phyloP scores from a whole-genome alignment of 495 filamentous ascomycete genomes.

The Lepidopterella palustris region DNA sequence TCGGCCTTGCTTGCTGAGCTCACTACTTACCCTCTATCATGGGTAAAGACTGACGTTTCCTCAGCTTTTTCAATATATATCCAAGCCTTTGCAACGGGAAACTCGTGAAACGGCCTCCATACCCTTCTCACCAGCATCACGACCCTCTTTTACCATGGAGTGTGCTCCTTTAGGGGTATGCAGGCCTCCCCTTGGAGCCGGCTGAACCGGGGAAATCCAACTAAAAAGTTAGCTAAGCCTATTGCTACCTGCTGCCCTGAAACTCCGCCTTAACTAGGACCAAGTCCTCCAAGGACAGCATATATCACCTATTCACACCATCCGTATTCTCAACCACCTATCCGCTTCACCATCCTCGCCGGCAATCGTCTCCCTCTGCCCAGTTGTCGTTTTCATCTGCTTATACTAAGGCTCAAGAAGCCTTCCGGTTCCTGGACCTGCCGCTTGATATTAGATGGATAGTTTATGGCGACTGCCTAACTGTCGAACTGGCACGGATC shows the following conservation, averaged over 20 bases:
- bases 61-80: neutral
- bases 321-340: too few species aligned
- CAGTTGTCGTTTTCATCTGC: too few species aligned
- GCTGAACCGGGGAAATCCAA: too few species aligned
- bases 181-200: too few species aligned
- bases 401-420: too few species aligned
- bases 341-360: too few species aligned
- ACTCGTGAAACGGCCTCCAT: neutral
- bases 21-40: neutral
- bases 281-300: neutral
- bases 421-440: too few species aligned
- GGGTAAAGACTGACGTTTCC: neutral
- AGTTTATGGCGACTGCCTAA: too few species aligned
- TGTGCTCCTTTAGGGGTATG: neutral
- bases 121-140: neutral
- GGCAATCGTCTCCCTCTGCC: too few species aligned
- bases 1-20: neutral
- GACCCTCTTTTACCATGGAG: neutral
- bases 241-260: neutral
- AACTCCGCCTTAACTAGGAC: neutral
- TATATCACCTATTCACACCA: too few species aligned
- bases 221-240: neutral
- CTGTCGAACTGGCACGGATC: too few species aligned
- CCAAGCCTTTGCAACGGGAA: neutral
- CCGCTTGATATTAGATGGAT: too few species aligned